Evolutionary conservation across 805 yeast genomes (phyloP).

Genomic region (Trichomonascus vanleenenianus): DNA sequence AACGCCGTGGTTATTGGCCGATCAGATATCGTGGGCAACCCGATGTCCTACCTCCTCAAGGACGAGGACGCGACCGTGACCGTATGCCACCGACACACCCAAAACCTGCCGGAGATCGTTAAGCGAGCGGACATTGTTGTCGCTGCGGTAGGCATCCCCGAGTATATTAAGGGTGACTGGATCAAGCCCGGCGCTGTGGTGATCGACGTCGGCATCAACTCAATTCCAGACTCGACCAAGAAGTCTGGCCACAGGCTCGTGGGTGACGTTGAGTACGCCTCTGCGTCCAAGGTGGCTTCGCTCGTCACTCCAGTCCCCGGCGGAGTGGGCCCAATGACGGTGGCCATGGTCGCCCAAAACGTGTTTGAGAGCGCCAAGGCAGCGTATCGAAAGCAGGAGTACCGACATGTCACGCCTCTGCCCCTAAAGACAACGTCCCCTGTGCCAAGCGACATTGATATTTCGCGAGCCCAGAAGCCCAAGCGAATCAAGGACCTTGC

Average conservation of each 20-base stretch:
- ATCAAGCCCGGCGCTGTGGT: conserved; percentile 78
- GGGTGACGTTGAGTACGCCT: conserved; percentile 88
- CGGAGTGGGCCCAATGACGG: conserved; percentile 99
- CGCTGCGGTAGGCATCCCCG: conserved; percentile 86
- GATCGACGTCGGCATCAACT: conserved; percentile 93
- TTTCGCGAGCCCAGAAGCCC: conserved; percentile 83
- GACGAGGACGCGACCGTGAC: conserved; percentile 81
- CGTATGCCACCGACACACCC: conserved; percentile 68
- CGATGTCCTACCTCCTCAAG: conserved; percentile 77
- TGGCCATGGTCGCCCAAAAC: conserved; percentile 86
- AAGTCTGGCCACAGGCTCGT: conserved; percentile 77
- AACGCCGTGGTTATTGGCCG: conserved; percentile 89
- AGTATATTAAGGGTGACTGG: conserved; percentile 81
- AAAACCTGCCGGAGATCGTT: conserved; percentile 50
- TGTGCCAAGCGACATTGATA: conserved; percentile 87
- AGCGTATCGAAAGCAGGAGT: conserved; percentile 29
- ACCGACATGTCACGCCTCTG: conserved; percentile 45
- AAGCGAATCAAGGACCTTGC: conserved; percentile 73
- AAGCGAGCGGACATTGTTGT: conserved; percentile 77
- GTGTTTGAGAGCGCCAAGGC: conserved; percentile 72
- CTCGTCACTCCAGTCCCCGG: conserved; percentile 96
- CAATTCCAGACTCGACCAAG: conserved; percentile 63
- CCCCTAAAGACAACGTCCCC: conserved; percentile 50
- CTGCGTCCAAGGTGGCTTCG: conserved; percentile 54
- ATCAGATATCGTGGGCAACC: conserved; percentile 93